Conservation (phyloP, 2,329 filamentous ascomycete genomes). For the Botrytis medusae region DNA sequence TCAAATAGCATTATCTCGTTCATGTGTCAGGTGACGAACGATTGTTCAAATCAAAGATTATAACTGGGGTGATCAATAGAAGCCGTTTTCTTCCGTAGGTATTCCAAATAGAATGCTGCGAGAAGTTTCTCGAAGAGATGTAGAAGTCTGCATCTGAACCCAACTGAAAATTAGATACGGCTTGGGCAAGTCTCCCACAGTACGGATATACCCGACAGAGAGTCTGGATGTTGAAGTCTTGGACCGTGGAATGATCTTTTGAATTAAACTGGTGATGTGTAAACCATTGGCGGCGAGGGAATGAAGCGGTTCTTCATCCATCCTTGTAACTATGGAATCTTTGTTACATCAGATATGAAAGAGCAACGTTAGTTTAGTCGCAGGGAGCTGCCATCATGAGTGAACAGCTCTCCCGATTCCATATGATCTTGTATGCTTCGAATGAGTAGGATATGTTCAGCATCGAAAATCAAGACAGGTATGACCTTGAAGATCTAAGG, state of each 20-base stretch:
- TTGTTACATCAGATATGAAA: background rate
- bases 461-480: background rate
- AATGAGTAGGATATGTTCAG: background rate
- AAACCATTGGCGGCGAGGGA: background rate
- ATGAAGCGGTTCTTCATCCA: background rate
- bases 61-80: slow-evolving; percentile 93
- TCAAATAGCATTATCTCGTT: slow-evolving; percentile 78
- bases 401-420: background rate
- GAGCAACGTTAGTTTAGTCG: background rate
- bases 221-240: background rate
- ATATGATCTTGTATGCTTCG: background rate
- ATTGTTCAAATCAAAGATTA: slow-evolving; percentile 46
- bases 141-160: background rate
- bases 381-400: too few relatives aligned
- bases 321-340: background rate
- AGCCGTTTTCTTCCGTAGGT: slow-evolving; percentile 49
- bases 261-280: background rate
- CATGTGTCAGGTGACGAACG: slow-evolving; percentile 53
- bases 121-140: background rate
- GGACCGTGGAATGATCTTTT: background rate
- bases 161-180: background rate
- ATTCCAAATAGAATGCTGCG: background rate
- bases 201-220: background rate
- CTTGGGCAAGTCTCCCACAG: background rate
- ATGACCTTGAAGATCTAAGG: background rate